phyloP scores from a whole-genome alignment of 352 stramenopile species.

The Phytophthora multivora region DNA sequence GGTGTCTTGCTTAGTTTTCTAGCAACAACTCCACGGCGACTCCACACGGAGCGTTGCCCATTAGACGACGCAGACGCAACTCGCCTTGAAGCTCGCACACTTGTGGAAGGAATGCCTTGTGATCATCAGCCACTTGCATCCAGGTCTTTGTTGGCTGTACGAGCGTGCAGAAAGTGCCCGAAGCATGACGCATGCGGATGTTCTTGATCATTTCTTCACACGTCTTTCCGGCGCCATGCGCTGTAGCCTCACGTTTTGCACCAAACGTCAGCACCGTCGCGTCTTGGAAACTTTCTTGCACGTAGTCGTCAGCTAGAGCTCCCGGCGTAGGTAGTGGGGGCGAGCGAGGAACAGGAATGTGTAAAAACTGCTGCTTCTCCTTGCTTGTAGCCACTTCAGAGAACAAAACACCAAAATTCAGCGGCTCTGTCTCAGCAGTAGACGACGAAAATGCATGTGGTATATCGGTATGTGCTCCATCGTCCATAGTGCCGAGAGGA shows the following conservation, averaged over 20 bases:
- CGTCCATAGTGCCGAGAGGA: conserved; percentile 14
- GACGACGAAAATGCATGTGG: conserved; percentile 20
- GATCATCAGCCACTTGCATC: conserved; percentile 45
- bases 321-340: conserved; percentile 21
- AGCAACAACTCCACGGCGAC: conserved; percentile 48
- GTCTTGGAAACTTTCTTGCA: conserved; percentile 61
- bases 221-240: conserved; percentile 74
- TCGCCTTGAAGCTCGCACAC: conserved; percentile 53
- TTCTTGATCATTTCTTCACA: conserved; percentile 84
- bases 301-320: conserved; percentile 12
- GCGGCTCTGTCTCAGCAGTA: conserved; percentile 20
- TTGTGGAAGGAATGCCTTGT: conserved; percentile 45
- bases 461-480: background rate
- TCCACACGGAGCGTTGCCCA: conserved; percentile 54
- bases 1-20: conserved; percentile 24
- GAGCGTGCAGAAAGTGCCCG: conserved; percentile 78
- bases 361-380: conserved; percentile 40
- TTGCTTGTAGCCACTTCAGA: conserved; percentile 35
- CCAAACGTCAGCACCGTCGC: conserved; percentile 67
- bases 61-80: conserved; percentile 60
- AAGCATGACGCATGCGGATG: conserved; percentile 87
- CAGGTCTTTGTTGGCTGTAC: conserved; percentile 58
- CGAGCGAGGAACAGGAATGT: conserved; percentile 60
- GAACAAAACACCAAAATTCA: conserved; percentile 74
- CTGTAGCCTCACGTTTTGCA: conserved; percentile 60